Evolutionary conservation across 345 rosid species (phyloP).

Genomic region (Aquilaria malaccensis): DNA sequence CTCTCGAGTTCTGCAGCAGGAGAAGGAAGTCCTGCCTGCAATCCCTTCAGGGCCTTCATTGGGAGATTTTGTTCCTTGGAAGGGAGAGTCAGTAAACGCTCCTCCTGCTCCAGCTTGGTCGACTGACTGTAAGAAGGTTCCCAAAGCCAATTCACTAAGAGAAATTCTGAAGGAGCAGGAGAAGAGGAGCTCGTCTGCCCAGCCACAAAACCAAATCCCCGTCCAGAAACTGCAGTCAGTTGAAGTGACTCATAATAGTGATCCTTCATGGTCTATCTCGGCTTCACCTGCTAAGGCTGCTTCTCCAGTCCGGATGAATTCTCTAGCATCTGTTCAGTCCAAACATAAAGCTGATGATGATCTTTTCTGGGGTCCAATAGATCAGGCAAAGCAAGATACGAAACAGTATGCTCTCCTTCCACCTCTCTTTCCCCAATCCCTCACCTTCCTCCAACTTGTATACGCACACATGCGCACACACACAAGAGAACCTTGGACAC

Average conservation of each 20-base stretch:
- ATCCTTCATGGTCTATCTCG: conserved; percentile 46
- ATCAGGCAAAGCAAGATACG: conserved; percentile 64
- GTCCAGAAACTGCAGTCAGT: conserved; percentile 47
- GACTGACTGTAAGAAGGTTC: conserved; percentile 48
- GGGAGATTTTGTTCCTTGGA: conserved; percentile 97
- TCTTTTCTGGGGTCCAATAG: conserved; percentile 93
- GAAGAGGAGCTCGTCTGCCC: conserved; percentile 46
- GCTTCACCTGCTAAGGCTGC: conserved; percentile 55
- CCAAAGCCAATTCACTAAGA: conserved; percentile 70
- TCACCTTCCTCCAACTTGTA: background rate
- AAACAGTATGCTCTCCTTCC: conserved; percentile 48
- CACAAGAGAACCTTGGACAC: background rate
- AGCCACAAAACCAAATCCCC: conserved; percentile 39
- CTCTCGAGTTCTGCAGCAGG: conserved; percentile 50
- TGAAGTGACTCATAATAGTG: conserved; percentile 36
- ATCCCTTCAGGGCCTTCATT: conserved; percentile 90
- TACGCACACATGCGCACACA: background rate
- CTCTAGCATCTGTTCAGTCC: conserved; percentile 45
- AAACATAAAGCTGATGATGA: conserved; percentile 78
- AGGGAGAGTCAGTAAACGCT: conserved; percentile 49
- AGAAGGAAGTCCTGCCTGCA: conserved; percentile 62
- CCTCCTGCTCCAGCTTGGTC: conserved; percentile 88
- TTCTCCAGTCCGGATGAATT: conserved; percentile 48
- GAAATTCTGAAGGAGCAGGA: conserved; percentile 93
- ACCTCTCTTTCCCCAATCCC: conserved; percentile 4